Base-by-base conservation (phyloP, 1,284 basidiomycete species). In the Heterobasidion irregulare region DNA sequence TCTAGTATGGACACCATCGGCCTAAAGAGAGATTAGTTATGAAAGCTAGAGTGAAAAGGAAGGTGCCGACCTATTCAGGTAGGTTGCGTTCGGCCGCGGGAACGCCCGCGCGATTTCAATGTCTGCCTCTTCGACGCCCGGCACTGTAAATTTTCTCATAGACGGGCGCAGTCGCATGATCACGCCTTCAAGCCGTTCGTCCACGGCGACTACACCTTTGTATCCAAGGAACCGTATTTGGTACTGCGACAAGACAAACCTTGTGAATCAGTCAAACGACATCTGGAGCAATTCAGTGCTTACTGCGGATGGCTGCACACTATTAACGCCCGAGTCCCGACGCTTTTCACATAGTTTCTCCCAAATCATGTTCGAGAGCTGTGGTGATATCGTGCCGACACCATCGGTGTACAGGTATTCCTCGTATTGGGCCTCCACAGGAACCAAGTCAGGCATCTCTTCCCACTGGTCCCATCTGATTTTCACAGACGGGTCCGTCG, bases 221-320 rank as follows among this genome's bases (percentile, higher is more conserved):
- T 76, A 86, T 8, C 89, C 88, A 32, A 86, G 66, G 62, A 90
- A 85, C 43, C 88, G 78, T 53, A 91, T 84, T 68, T 86, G 86
- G 64, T 81, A 86, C 75, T 84, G 53, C 51, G 52, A 10, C 18
- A 53, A 19, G 32, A 13, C 41, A 32, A 18, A 26, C 26, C 35
- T 50, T 12, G 44, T 41, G 57, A 26, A 47, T 44, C 26, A 57
- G 38, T 5, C 3, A 6, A 26, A 26, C 26, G 26, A 41, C 38
- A 41, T 41, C n/a, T n/a, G 38, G 38, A 41, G 10, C 5, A 41
- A 5, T 41, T n/a, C 10, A 41, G n/a, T 41, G 72, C 77, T 69
- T 59, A 84, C 82, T 8, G 77, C 82, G 47, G 75, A 78, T 26
- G 84, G 84, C 50, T 71, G 64, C 13, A 78, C 60, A 0, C 69